Evolutionary conservation across 2,329 filamentous ascomycete species (phyloP).

Genomic region (Trichothecium sympodiale): DNA sequence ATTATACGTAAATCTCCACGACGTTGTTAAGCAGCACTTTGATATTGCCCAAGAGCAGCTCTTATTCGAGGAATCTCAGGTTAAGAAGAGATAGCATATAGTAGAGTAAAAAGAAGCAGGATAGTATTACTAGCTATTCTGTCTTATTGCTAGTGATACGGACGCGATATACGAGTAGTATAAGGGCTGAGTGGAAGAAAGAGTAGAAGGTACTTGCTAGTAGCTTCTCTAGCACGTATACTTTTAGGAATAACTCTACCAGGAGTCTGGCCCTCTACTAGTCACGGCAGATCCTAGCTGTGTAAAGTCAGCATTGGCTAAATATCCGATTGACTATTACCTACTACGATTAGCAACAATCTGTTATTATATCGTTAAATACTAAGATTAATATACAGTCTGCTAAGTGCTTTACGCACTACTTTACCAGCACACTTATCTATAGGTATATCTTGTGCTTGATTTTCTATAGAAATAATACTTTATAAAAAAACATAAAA

Average conservation of each 20-base stretch:
- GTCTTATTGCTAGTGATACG: neutral
- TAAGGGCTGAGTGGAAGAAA: constrained; percentile 3
- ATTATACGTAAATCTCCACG: too few relatives aligned
- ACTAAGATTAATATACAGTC: constrained; percentile 22
- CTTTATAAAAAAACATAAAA: too few relatives aligned
- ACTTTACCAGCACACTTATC: constrained; percentile 28
- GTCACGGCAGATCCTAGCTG: constrained; percentile 28
- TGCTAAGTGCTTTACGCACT: constrained; percentile 25
- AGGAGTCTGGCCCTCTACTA: constrained; percentile 16
- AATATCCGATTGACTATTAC: constrained; percentile 17
- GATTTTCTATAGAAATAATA: constrained; percentile 14
- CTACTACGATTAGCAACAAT: constrained; percentile 13
- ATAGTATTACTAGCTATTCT: constrained; percentile 1
- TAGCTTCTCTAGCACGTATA: constrained; percentile 20
- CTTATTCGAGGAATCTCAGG: neutral
- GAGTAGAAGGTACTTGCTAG: constrained; percentile 11
- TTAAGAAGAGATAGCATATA: neutral
- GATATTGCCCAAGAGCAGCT: neutral
- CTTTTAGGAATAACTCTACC: constrained; percentile 17
- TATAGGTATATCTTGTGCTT: constrained; percentile 25
- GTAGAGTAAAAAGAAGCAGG: neutral
- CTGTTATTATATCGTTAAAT: constrained; percentile 34
- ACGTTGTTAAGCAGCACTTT: too few relatives aligned
- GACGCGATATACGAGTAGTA: constrained; percentile 5
- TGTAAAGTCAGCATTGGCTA: constrained; percentile 25